Evolutionary conservation across 257 asterid genomes (phyloP).

Genomic region (Eustoma russellianum): DNA sequence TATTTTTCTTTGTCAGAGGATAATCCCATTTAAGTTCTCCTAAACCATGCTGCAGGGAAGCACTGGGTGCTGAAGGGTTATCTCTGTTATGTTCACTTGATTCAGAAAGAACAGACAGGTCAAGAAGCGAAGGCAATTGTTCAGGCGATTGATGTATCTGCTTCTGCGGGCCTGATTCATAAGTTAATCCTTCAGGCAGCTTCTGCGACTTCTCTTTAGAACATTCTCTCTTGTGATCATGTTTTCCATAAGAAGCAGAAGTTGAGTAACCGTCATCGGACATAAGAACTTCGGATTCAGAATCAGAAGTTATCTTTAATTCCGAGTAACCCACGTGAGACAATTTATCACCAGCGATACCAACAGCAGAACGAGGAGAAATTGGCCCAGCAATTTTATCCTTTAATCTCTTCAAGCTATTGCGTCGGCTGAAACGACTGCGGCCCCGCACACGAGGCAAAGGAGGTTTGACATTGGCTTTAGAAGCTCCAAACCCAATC

Average conservation of each 20-base stretch:
- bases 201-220: slow-evolving; percentile 14
- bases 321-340: slow-evolving; percentile 61
- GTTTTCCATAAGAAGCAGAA: slow-evolving; percentile 15
- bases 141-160: slow-evolving; percentile 16
- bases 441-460: slow-evolving; percentile 63
- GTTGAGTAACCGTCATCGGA: slow-evolving; percentile 66
- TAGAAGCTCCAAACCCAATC: slow-evolving; percentile 60
- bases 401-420: slow-evolving; percentile 61
- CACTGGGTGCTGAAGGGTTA: slow-evolving; percentile 15
- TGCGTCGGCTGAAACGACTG: slow-evolving; percentile 63
- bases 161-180: slow-evolving; percentile 15
- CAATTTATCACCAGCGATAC: slow-evolving; percentile 22
- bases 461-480: slow-evolving; percentile 67
- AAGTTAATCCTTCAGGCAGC: slow-evolving; percentile 11
- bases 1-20: slow-evolving; percentile 16
- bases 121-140: slow-evolving; percentile 23
- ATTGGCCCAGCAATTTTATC: slow-evolving; percentile 42
- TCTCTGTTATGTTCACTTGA: slow-evolving; percentile 17
- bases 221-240: slow-evolving; percentile 11
- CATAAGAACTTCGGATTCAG: slow-evolving; percentile 61
- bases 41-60: slow-evolving; percentile 17
- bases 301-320: slow-evolving; percentile 66
- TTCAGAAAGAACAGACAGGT: slow-evolving; percentile 27
- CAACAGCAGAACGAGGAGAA: slow-evolving; percentile 15
- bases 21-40: slow-evolving; percentile 32